A percentile compares a stretch with the other conserved stretches of the same genome.
These are phyloP conservation scores for Anethum foeniculum DNA, from an alignment of 140 eudicot genomes.

Conservation along the genomic window DNA sequence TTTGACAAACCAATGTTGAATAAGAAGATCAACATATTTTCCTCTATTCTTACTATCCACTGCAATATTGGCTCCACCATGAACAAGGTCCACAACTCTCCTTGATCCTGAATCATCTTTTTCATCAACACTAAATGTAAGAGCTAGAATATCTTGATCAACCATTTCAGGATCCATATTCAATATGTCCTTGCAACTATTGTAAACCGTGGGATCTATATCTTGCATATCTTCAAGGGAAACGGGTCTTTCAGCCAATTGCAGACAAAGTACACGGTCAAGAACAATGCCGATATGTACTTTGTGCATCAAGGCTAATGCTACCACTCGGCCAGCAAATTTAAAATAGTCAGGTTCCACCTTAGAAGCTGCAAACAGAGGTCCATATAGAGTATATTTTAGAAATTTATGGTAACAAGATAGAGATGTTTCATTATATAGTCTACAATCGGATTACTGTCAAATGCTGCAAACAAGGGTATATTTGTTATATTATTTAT, in stretches of 20 bases:
- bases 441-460: too few species aligned
- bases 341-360: conserved; percentile 66
- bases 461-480: too few species aligned
- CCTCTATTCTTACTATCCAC: conserved; percentile 39
- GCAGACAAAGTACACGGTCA: conserved; percentile 55
- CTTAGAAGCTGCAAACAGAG: conserved; percentile 57
- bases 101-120: conserved; percentile 35
- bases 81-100: conserved; percentile 36
- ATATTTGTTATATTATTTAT: too few species aligned
- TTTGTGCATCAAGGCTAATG: conserved; percentile 78
- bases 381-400: too few species aligned
- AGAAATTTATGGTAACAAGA: too few species aligned
- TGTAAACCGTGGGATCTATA: conserved; percentile 43
- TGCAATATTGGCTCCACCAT: conserved; percentile 28
- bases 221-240: conserved; percentile 44
- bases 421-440: too few species aligned
- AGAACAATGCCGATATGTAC: conserved; percentile 72
- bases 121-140: conserved; percentile 39
- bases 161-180: conserved; percentile 42
- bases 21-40: conserved; percentile 35
- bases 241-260: conserved; percentile 43
- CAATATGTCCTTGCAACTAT: conserved; percentile 39
- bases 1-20: conserved; percentile 36
- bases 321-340: conserved; percentile 73
- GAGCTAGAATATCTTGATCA: conserved; percentile 42